Percentiles rank a stretch among this genome's conserved stretches.
Evolutionary conservation across 176 grass and related monocot genomes (phyloP).

Genomic region (Phyllostachys edulis): DNA sequence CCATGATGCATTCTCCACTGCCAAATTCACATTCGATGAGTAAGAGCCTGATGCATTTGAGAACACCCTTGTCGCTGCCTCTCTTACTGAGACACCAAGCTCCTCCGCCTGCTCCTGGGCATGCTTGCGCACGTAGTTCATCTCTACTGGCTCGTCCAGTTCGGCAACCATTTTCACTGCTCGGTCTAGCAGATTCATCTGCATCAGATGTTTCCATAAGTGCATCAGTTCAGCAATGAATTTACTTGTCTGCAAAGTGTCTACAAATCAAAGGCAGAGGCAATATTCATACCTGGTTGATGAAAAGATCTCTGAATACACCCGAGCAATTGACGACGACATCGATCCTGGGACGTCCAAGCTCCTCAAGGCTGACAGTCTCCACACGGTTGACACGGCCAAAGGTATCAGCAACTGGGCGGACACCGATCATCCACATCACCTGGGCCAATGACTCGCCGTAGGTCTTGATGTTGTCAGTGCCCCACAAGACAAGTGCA

Average conservation of each 20-base stretch:
- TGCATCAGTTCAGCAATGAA: conserved; percentile 16
- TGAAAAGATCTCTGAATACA: conserved; percentile 98
- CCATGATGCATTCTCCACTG: conserved; percentile 97
- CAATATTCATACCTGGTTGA: conserved; percentile 76
- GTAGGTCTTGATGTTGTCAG: conserved; percentile 99
- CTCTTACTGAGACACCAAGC: conserved; percentile 69
- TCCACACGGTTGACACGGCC: conserved; percentile 96
- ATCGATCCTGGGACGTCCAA: conserved; percentile 86
- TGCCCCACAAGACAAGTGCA: conserved; percentile 98
- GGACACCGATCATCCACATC: conserved; percentile 93
- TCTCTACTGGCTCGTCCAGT: conserved; percentile 85
- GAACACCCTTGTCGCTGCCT: conserved; percentile 94
- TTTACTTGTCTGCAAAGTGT: neutral
- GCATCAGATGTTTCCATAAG: conserved; percentile 31
- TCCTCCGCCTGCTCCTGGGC: conserved; percentile 83
- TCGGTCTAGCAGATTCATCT: conserved; percentile 97
- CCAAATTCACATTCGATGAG: conserved; percentile 93
- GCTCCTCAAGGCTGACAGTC: conserved; percentile 88
- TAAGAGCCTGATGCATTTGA: conserved; percentile 97
- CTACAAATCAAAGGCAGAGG: conserved; percentile 9
- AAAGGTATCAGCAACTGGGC: conserved; percentile 73
- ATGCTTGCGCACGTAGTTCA: conserved; percentile 96
- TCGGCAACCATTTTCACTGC: conserved; percentile 97
- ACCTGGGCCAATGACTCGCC: conserved; percentile 94
- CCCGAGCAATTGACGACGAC: conserved; percentile 98